phyloP scores from a whole-genome alignment of 805 yeast genomes.

The Wickerhamiella musiphila region DNA sequence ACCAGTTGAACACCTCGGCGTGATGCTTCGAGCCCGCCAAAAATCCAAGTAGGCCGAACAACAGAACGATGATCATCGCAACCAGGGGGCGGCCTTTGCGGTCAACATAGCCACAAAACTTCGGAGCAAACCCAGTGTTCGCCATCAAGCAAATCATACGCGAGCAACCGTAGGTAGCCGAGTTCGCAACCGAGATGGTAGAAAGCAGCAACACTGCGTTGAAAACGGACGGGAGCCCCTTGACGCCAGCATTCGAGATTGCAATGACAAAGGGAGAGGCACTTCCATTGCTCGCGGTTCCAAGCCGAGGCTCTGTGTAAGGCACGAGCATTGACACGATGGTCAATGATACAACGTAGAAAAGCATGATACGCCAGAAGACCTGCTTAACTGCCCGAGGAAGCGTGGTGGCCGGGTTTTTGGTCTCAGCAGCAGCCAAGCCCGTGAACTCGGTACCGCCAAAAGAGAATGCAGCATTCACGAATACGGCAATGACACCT shows the following conservation, averaged over 20 bases:
- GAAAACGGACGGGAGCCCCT: conserved; percentile 52
- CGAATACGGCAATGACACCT: conserved; percentile 54
- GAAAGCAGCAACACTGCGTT: conserved; percentile 55
- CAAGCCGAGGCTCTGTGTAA: conserved; percentile 33
- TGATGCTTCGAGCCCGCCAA: conserved; percentile 42
- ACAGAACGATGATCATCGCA: conserved; percentile 33
- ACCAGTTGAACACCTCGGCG: conserved; percentile 44
- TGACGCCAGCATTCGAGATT: conserved; percentile 45
- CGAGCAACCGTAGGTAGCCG: conserved; percentile 55
- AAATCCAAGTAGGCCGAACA: conserved; percentile 41
- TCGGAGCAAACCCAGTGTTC: conserved; percentile 47
- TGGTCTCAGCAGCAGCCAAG: conserved; percentile 61
- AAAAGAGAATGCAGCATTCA: conserved; percentile 62
- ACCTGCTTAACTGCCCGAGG: conserved; percentile 69
- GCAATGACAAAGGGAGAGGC: conserved; percentile 68
- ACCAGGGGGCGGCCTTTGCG: conserved; percentile 64
- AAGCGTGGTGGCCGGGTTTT: conserved; percentile 44
- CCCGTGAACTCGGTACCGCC: conserved; percentile 63
- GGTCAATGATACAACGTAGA: conserved; percentile 43
- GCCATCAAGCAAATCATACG: conserved; percentile 53
- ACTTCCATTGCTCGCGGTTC: conserved; percentile 36
- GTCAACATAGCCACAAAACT: conserved; percentile 49
- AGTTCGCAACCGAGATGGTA: conserved; percentile 56
- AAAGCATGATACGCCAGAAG: conserved; percentile 62
- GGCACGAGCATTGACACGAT: conserved; percentile 61